Evolutionary conservation across 2,329 filamentous ascomycete genomes (phyloP).

Genomic region (Blastomyces silverae): DNA sequence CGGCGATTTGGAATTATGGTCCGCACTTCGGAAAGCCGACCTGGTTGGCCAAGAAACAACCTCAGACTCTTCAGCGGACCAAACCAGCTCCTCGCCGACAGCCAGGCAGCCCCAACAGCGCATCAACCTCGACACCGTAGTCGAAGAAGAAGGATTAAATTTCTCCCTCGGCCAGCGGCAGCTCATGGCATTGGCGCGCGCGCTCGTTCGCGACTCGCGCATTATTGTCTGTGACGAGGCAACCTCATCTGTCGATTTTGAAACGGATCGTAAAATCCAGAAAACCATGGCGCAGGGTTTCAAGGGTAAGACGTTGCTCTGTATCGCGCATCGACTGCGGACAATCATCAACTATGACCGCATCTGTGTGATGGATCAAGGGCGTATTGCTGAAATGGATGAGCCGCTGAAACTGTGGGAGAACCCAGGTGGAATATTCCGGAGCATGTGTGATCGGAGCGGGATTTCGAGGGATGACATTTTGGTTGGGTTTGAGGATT

Average conservation of each 20-base stretch:
- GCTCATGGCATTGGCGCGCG: slow-evolving; percentile 87
- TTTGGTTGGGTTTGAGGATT: slow-evolving; percentile 5
- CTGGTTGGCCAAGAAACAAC: slow-evolving; percentile 33
- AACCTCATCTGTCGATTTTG: slow-evolving; percentile 87
- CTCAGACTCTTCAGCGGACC: slow-evolving; percentile 11
- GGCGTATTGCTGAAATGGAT: slow-evolving; percentile 79
- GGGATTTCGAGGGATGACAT: slow-evolving; percentile 56
- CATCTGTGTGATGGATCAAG: slow-evolving; percentile 93
- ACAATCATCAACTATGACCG: slow-evolving; percentile 93
- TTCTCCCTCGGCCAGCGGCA: slow-evolving; percentile 93
- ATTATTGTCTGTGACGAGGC: slow-evolving; percentile 98
- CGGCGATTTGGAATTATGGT: slow-evolving; percentile 44
- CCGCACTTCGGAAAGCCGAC: slow-evolving; percentile 41
- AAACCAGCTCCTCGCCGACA: slow-evolving; percentile 16
- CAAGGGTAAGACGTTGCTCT: slow-evolving; percentile 76
- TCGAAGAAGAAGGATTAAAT: slow-evolving; percentile 93
- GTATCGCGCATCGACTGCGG: slow-evolving; percentile 84
- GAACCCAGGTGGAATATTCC: slow-evolving; percentile 65
- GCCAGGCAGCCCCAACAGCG: slow-evolving; percentile 36
- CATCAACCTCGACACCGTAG: slow-evolving; percentile 73
- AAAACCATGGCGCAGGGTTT: slow-evolving; percentile 79
- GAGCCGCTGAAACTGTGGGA: slow-evolving; percentile 67
- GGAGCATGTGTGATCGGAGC: slow-evolving; percentile 81
- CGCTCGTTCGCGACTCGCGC: slow-evolving; percentile 75
- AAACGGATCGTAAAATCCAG: slow-evolving; percentile 95